phyloP scores from a whole-genome alignment of 129 eudicot species.

The Lactuca saligna region DNA sequence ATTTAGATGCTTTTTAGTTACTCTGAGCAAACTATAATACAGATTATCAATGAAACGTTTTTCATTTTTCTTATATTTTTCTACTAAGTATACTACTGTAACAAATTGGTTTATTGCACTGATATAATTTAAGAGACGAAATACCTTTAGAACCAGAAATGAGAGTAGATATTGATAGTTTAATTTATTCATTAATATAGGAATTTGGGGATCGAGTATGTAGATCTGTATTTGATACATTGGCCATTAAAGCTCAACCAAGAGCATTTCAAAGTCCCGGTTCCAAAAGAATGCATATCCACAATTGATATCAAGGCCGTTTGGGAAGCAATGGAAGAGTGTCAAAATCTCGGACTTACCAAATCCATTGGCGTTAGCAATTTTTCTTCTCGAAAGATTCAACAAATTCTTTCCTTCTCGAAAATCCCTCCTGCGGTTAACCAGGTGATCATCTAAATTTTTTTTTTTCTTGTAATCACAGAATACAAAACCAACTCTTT shows the following conservation, averaged over 20 bases:
- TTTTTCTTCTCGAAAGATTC: conserved; percentile 33
- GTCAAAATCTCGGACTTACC: conserved; percentile 43
- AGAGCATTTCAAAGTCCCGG: conserved; percentile 9
- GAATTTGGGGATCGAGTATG: conserved; percentile 24
- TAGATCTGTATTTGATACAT: conserved; percentile 22
- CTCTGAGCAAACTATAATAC: no score
- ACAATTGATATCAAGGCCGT: conserved; percentile 36
- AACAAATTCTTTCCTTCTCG: conserved; percentile 31
- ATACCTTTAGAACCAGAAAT: neutral
- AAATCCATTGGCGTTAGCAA: conserved; percentile 46
- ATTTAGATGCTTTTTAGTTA: no score
- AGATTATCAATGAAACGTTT: neutral
- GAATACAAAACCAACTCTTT: no score
- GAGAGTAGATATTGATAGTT: neutral
- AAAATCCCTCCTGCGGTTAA: conserved; percentile 42
- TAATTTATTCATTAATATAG: neutral
- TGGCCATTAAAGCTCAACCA: conserved; percentile 31
- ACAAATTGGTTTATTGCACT: neutral
- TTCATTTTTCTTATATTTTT: no score
- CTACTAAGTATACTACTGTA: neutral
- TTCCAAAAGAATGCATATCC: conserved; percentile 13
- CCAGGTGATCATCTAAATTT: conserved; percentile 18
- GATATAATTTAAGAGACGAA: neutral
- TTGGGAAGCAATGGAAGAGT: conserved; percentile 54
- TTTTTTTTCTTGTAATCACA: no score